These are phyloP conservation scores for Dovyalis caffra DNA, from an alignment of 345 rosid genomes.

Conservation along the genomic window DNA sequence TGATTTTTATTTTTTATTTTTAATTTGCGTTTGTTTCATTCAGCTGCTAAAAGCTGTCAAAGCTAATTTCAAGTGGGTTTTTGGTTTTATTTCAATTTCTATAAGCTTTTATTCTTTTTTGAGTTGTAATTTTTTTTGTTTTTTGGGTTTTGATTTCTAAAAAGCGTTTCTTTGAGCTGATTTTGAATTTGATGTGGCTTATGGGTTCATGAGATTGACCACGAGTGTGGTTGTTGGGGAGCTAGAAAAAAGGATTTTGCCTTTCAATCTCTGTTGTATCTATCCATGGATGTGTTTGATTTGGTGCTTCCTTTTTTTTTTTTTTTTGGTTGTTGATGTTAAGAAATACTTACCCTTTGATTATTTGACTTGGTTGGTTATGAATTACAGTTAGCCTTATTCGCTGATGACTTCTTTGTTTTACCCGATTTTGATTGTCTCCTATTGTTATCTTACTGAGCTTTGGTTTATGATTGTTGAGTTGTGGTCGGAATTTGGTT, in stretches of 20 bases:
- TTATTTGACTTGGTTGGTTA: neutral
- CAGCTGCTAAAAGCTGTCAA: neutral
- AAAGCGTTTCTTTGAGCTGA: neutral
- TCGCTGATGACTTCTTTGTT: neutral
- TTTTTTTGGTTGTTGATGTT: neutral
- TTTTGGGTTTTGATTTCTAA: too few relatives aligned
- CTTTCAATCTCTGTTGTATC: neutral
- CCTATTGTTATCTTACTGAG: too few relatives aligned
- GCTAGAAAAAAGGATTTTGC: neutral
- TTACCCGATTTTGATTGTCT: neutral
- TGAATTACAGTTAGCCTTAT: neutral
- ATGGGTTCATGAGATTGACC: constrained; percentile 3
- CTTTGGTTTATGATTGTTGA: neutral
- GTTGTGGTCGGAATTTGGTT: neutral
- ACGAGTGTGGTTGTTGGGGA: neutral
- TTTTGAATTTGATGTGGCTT: neutral
- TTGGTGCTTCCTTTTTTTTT: neutral
- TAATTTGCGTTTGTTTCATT: neutral
- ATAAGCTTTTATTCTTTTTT: neutral
- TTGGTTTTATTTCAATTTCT: too few relatives aligned
- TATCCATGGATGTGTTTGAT: neutral
- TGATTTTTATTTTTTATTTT: neutral
- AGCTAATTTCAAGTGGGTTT: too few relatives aligned
- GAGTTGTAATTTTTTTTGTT: neutral
- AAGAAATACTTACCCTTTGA: neutral